Conservation (phyloP, 371 early-diverging fungal species). For the Syncephalis fuscata region DNA sequence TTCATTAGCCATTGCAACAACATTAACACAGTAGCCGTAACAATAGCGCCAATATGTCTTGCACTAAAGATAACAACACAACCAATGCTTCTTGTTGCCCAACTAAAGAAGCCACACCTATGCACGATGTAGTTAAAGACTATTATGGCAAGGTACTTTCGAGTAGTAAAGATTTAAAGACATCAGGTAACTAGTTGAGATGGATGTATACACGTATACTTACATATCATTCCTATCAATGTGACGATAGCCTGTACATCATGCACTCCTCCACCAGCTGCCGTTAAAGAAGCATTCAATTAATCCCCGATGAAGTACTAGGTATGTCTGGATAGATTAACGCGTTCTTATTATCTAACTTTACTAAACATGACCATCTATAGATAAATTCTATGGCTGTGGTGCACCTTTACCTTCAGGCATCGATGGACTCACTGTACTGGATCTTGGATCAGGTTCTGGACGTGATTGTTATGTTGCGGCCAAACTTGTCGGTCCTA, state of each 20-base stretch:
- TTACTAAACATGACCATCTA: too few species aligned
- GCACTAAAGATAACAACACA: too few species aligned
- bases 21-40: too few species aligned
- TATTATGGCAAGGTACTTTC: background rate
- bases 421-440: slow-evolving; percentile 23
- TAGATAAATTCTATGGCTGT: slow-evolving; percentile 18
- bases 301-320: background rate
- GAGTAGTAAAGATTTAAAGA: background rate
- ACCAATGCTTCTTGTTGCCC: too few species aligned
- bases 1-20: too few species aligned
- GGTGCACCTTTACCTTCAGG: slow-evolving; percentile 24
- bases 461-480: slow-evolving; percentile 31
- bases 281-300: background rate
- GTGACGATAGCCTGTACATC: background rate
- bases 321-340: background rate
- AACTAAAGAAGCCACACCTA: too few species aligned
- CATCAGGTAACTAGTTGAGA: background rate
- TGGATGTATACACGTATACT: background rate
- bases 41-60: too few species aligned
- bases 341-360: too few species aligned
- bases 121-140: background rate
- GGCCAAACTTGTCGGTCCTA: slow-evolving; percentile 19
- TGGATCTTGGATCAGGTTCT: slow-evolving; percentile 25
- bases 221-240: background rate
- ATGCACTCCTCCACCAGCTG: background rate